phyloP scores from a whole-genome alignment of 805 yeast genomes.

The Lipomyces oligophaga region DNA sequence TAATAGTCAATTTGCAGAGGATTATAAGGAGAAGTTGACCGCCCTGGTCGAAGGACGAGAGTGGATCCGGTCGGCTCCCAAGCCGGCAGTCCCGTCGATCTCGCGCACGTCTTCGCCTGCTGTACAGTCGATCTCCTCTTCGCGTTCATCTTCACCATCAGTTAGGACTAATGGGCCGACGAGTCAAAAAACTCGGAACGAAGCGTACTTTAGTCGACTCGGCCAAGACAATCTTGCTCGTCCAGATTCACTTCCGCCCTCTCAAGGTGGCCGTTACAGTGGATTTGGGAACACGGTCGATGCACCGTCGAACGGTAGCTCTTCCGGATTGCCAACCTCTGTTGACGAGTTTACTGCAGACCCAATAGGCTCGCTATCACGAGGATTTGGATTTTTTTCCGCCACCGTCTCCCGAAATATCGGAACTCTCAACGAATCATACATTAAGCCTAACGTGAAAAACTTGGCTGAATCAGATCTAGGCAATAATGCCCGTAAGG shows the following conservation, averaged over 20 bases:
- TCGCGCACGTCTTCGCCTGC: slow-evolving; percentile 24
- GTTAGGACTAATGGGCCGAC: slow-evolving; percentile 22
- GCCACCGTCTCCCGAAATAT: slow-evolving; percentile 80
- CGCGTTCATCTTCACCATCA: slow-evolving; percentile 30
- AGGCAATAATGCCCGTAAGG: slow-evolving; percentile 76
- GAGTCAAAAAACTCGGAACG: slow-evolving; percentile 55
- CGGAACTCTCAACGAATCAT: slow-evolving; percentile 78
- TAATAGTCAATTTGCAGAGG: slow-evolving; percentile 89
- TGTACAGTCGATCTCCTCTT: slow-evolving; percentile 7
- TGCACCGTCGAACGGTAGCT: slow-evolving; percentile 22
- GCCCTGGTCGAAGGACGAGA: slow-evolving; percentile 69
- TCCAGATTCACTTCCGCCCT: slow-evolving; percentile 80
- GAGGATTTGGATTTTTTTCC: slow-evolving; percentile 93
- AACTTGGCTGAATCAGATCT: slow-evolving; percentile 77
- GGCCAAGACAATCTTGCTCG: slow-evolving; percentile 69
- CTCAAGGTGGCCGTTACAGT: slow-evolving; percentile 87
- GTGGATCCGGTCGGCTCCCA: slow-evolving; percentile 40
- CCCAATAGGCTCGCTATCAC: slow-evolving; percentile 84
- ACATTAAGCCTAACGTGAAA: slow-evolving; percentile 85
- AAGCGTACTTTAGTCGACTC: slow-evolving; percentile 72
- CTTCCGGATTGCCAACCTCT: slow-evolving; percentile 11
- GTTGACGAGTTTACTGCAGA: slow-evolving; percentile 50
- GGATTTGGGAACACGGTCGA: slow-evolving; percentile 80
- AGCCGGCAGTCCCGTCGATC: slow-evolving; percentile 2
- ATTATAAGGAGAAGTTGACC: slow-evolving; percentile 68